Conservation (phyloP, 176 grass and related monocot genomes). For the Phoenix roebelenii region DNA sequence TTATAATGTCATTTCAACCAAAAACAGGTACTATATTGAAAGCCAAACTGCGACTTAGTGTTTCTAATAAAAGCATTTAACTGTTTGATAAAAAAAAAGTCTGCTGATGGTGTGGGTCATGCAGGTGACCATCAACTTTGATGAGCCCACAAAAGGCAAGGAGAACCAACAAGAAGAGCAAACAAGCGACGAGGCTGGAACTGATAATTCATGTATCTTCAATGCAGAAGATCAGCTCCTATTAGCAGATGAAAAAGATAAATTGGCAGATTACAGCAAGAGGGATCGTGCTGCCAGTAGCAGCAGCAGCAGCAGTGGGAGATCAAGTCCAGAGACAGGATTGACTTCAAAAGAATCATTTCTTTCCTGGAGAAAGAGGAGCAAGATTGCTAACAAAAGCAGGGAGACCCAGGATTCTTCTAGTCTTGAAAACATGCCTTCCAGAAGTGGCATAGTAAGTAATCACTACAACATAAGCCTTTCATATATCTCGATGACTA, state of each 20-base stretch:
- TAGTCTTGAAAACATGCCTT: slow-evolving; percentile 26
- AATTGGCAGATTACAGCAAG: slow-evolving; percentile 26
- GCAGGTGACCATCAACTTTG: slow-evolving; percentile 55
- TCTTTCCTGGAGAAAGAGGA: slow-evolving; percentile 37
- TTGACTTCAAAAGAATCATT: slow-evolving; percentile 37
- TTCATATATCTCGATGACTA: background rate
- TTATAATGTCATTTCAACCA: too few relatives aligned
- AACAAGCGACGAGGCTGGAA: background rate
- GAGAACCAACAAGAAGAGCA: slow-evolving; percentile 1
- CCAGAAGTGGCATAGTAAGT: background rate
- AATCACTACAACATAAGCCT: too few relatives aligned
- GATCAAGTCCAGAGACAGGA: slow-evolving; percentile 43
- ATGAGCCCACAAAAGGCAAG: slow-evolving; percentile 9
- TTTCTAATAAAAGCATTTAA: background rate
- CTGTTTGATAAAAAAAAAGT: background rate
- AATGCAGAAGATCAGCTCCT: slow-evolving; percentile 34
- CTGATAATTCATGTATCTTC: slow-evolving; percentile 9
- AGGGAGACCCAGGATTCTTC: slow-evolving; percentile 26
- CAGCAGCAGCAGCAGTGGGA: slow-evolving; percentile 39
- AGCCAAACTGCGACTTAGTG: too few relatives aligned
- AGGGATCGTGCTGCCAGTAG: slow-evolving; percentile 29
- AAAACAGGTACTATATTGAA: too few relatives aligned
- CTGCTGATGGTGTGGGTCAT: background rate
- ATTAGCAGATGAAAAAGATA: slow-evolving; percentile 34
- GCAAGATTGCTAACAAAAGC: slow-evolving; percentile 2